phyloP scores from a whole-genome alignment of 2,329 filamentous ascomycete species.

The Fusarium oligoseptatum region DNA sequence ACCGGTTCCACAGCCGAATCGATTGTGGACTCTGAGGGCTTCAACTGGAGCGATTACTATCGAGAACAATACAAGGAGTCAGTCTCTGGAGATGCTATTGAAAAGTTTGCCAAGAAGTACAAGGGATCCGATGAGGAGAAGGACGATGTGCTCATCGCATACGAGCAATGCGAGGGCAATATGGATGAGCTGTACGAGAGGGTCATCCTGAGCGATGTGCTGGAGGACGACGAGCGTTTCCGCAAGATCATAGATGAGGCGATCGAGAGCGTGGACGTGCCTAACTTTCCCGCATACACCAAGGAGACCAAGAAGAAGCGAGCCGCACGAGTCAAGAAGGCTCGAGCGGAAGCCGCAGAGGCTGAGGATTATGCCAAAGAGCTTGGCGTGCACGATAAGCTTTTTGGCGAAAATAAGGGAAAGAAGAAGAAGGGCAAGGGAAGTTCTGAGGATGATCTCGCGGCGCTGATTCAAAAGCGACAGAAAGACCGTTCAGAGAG shows the following conservation, averaged over 20 bases:
- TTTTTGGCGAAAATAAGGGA: slow-evolving; percentile 69
- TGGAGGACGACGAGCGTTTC: slow-evolving; percentile 89
- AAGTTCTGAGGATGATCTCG: slow-evolving; percentile 68
- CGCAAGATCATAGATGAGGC: slow-evolving; percentile 83
- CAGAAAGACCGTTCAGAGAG: slow-evolving; percentile 71
- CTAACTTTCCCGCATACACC: slow-evolving; percentile 76
- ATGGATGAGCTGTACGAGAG: slow-evolving; percentile 83
- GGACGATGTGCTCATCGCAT: slow-evolving; percentile 81
- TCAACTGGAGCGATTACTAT: slow-evolving; percentile 94
- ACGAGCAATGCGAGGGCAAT: slow-evolving; percentile 78
- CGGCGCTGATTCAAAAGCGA: slow-evolving; percentile 80
- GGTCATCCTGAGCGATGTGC: slow-evolving; percentile 88
- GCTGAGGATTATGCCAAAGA: slow-evolving; percentile 82
- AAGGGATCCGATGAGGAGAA: slow-evolving; percentile 89
- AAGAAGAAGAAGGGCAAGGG: slow-evolving; percentile 57
- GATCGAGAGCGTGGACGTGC: slow-evolving; percentile 77
- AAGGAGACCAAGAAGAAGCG: slow-evolving; percentile 78
- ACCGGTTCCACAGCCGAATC: slow-evolving; percentile 92
- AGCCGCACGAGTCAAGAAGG: slow-evolving; percentile 69
- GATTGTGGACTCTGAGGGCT: slow-evolving; percentile 81
- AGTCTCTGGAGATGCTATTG: slow-evolving; percentile 80
- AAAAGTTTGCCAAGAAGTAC: slow-evolving; percentile 82
- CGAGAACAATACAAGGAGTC: slow-evolving; percentile 84
- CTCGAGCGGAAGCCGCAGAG: slow-evolving; percentile 76
- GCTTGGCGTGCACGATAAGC: slow-evolving; percentile 78